Evolutionary conservation across 139 green algal species (phyloP), one percentile per base, ranked within the genome.

Genomic region (Chlorella sp.): DNA sequence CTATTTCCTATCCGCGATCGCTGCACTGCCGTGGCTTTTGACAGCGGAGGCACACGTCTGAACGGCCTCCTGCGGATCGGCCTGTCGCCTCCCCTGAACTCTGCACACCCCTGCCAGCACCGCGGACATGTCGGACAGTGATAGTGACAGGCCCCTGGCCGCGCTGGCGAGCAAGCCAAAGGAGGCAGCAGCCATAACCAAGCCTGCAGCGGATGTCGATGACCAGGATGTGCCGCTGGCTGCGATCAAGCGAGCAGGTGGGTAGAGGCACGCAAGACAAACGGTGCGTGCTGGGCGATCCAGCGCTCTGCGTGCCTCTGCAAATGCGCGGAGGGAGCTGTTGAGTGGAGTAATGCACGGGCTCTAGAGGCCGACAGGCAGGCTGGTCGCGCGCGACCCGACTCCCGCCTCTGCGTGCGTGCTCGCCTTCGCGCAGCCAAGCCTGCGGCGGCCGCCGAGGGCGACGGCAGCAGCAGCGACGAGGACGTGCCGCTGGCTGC

Each of bases 111-210:
- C n/a, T n/a, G n/a, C n/a, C n/a, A n/a, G n/a, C n/a, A n/a, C n/a
- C n/a, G n/a, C n/a, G n/a, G n/a, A n/a, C 21, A 58, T 63, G 56
- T 63, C 56, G 23, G 56, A 63, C 33, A 63, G 56, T 63, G 56
- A 63, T 23, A 25, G 33, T 63, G 56, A 63, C 56, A 33, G 29
- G 11, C 56, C 56, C 9, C 56, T 63, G 11, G 56, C 56, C n/a
- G n/a, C n/a, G n/a, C n/a, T n/a, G n/a, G n/a, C n/a, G n/a, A n/a
- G n/a, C n/a, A n/a, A n/a, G n/a, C n/a, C n/a, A n/a, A n/a, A n/a
- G n/a, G n/a, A n/a, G n/a, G n/a, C n/a, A n/a, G n/a, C n/a, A n/a
- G n/a, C n/a, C n/a, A n/a, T n/a, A n/a, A n/a, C n/a, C n/a, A n/a
- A n/a, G n/a, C n/a, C n/a, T n/a, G n/a, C n/a, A n/a, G n/a, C n/a